Percentiles rank a stretch among this genome's conserved stretches.
These are phyloP conservation scores for Coemansia sp. DNA, from an alignment of 192 early-diverging fungal species.

Conservation along the genomic window DNA sequence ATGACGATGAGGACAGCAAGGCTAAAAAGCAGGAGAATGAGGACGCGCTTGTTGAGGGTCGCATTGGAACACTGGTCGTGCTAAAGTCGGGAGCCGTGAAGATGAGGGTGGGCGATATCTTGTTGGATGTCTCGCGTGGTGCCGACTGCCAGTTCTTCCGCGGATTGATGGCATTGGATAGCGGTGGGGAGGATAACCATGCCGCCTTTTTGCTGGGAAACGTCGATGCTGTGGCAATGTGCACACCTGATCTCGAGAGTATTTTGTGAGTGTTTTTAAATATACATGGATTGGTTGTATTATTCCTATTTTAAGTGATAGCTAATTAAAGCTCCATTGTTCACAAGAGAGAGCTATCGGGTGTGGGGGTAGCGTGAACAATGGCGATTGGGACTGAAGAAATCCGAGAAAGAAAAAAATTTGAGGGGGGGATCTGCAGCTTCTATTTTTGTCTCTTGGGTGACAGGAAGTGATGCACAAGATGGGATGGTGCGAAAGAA, in stretches of 20 bases:
- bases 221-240: slow-evolving; percentile 33
- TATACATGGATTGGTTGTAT: background rate
- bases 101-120: slow-evolving; percentile 36
- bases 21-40: slow-evolving; percentile 12
- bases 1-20: background rate
- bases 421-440: background rate
- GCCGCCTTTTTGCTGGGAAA: slow-evolving; percentile 41
- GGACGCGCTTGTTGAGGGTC: slow-evolving; percentile 23
- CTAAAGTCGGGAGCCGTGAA: slow-evolving; percentile 37
- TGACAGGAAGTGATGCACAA: background rate
- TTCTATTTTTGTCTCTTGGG: slow-evolving; percentile 4
- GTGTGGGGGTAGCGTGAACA: background rate
- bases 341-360: background rate
- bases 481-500: background rate
- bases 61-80: slow-evolving; percentile 42
- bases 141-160: slow-evolving; percentile 48
- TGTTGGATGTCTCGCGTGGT: slow-evolving; percentile 43
- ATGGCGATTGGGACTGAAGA: background rate
- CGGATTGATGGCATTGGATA: slow-evolving; percentile 30
- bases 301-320: background rate
- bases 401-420: background rate
- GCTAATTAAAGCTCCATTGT: background rate
- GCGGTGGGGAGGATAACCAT: background rate
- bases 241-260: slow-evolving; percentile 46
- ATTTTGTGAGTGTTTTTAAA: slow-evolving; percentile 8